Percentiles rank a stretch among this genome's conserved stretches.
Evolutionary conservation across 768 basidiomycete species (phyloP).

Genomic region (Rhodosporidiobolus odoratus): DNA sequence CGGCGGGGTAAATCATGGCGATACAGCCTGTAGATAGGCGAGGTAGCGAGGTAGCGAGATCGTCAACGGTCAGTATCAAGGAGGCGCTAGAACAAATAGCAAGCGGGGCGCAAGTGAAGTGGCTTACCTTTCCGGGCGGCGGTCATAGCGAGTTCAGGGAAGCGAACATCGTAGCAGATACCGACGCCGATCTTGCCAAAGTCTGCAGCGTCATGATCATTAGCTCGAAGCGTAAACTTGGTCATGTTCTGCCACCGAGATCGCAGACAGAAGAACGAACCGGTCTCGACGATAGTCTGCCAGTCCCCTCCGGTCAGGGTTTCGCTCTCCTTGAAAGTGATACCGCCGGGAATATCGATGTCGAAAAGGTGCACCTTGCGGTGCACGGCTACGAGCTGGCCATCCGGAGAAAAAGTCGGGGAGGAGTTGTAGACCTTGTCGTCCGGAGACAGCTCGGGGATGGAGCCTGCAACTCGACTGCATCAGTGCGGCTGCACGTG

Average conservation of each 20-base stretch:
- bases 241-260: too few species aligned
- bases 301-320: slow-evolving; percentile 60
- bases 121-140: slow-evolving; percentile 76
- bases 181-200: slow-evolving; percentile 95
- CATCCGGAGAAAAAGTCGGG: slow-evolving; percentile 17
- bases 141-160: slow-evolving; percentile 89
- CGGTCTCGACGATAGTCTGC: slow-evolving; percentile 79
- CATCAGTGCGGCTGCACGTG: not conserved
- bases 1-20: slow-evolving; percentile 82
- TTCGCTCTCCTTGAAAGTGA: slow-evolving; percentile 66
- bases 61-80: not conserved
- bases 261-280: slow-evolving; percentile 48
- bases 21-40: slow-evolving; percentile 62
- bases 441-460: slow-evolving; percentile 70
- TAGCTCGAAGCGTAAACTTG: too few species aligned
- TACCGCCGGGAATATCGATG: slow-evolving; percentile 87
- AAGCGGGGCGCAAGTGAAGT: too few species aligned
- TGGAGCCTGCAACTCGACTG: slow-evolving; percentile 60
- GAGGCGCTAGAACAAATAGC: not conserved
- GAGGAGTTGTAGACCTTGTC: slow-evolving; percentile 86
- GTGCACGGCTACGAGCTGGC: slow-evolving; percentile 53
- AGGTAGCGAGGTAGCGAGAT: not conserved
- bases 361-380: slow-evolving; percentile 96
- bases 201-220: slow-evolving; percentile 56
- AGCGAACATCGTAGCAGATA: slow-evolving; percentile 92